phyloP scores from a whole-genome alignment of 805 yeast species.

The Schwanniomyces polymorphus region DNA sequence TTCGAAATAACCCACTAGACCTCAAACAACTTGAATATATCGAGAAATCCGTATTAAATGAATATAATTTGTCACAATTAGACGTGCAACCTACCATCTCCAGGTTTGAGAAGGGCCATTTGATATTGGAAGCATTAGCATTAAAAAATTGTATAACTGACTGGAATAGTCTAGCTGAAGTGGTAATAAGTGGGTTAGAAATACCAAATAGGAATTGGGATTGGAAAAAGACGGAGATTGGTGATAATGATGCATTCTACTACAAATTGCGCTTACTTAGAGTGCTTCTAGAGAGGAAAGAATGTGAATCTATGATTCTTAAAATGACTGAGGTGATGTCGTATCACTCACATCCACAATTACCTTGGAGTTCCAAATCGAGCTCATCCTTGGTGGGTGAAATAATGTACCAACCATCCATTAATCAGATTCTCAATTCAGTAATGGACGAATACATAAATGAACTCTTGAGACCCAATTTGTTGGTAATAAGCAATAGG shows the following conservation, averaged over 20 bases:
- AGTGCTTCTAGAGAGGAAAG: constrained; percentile 2
- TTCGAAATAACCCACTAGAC: neutral
- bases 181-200: constrained; percentile 1
- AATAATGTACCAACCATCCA: neutral
- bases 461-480: constrained; percentile 1
- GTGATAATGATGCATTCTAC: constrained; percentile 1
- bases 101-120: constrained; percentile 4
- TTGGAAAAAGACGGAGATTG: constrained; percentile 2
- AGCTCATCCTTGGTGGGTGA: constrained; percentile 10
- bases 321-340: constrained; percentile 8
- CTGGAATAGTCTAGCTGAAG: neutral
- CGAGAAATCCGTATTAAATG: neutral
- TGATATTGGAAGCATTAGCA: constrained; percentile 4
- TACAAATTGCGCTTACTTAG: constrained; percentile 5
- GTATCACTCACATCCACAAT: constrained; percentile 24
- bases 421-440: neutral
- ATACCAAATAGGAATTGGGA: constrained; percentile 8
- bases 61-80: neutral
- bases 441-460: neutral
- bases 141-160: neutral
- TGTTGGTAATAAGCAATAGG: neutral
- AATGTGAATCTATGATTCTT: neutral
- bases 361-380: constrained; percentile 25
- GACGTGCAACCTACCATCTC: constrained; percentile 2
- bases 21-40: neutral